Conservation (phyloP, 2,329 filamentous ascomycete genomes). For the Cyphellophora europaea region DNA sequence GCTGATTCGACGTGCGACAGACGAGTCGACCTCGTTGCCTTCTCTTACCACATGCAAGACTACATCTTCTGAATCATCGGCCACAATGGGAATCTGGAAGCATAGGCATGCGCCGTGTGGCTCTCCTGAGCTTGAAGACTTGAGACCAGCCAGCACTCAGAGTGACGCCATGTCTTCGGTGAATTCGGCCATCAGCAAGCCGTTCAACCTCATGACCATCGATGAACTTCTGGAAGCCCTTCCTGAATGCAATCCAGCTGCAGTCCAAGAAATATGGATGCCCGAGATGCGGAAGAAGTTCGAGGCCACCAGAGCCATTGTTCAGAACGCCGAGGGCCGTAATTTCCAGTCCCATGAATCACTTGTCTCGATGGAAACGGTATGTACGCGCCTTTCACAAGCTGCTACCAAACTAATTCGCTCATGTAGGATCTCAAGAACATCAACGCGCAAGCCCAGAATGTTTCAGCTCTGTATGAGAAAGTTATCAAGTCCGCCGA, state of each 20-base stretch:
- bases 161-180: too few relatives aligned
- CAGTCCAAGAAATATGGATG: conserved; percentile 10
- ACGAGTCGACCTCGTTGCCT: too few relatives aligned
- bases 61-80: too few relatives aligned
- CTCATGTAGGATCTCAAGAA: conserved; percentile 7
- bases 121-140: too few relatives aligned
- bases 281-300: conserved; percentile 11
- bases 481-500: too few relatives aligned
- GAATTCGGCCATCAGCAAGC: too few relatives aligned
- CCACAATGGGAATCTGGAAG: too few relatives aligned
- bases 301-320: conserved; percentile 7
- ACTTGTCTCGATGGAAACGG: neutral
- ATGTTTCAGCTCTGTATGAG: conserved; percentile 10
- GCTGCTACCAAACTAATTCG: conserved; percentile 7
- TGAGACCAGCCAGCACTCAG: too few relatives aligned
- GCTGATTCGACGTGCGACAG: too few relatives aligned
- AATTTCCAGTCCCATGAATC: conserved; percentile 8
- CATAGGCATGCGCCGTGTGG: too few relatives aligned
- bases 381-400: neutral
- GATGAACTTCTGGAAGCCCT: conserved; percentile 13
- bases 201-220: conserved; percentile 11
- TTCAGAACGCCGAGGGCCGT: conserved; percentile 8
- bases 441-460: conserved; percentile 7
- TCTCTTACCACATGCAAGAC: too few relatives aligned
- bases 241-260: conserved; percentile 4